phyloP scores from a whole-genome alignment of 2,329 filamentous ascomycete genomes.

The Aspergillus quadrilineatus region DNA sequence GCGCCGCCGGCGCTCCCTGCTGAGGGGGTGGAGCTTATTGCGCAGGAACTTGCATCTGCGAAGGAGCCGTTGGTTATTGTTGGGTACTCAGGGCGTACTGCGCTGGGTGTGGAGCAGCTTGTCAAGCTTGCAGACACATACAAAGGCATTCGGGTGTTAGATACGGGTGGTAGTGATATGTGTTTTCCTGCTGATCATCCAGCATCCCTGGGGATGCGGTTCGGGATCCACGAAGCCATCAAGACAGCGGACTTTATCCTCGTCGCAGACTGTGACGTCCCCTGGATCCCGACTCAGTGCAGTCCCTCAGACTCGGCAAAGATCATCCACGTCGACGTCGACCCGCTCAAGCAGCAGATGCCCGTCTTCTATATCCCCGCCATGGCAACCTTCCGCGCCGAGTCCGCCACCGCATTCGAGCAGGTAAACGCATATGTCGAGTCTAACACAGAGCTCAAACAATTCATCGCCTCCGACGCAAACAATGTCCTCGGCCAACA shows the following conservation, averaged over 20 bases:
- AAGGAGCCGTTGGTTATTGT: slow-evolving; percentile 51
- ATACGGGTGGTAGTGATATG: slow-evolving; percentile 55
- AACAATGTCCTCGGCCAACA: slow-evolving; percentile 52
- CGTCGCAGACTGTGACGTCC: slow-evolving; percentile 85
- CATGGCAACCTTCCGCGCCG: slow-evolving; percentile 64
- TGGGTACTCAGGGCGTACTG: slow-evolving; percentile 51
- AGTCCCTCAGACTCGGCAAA: slow-evolving; percentile 56
- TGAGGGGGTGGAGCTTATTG: slow-evolving; percentile 46
- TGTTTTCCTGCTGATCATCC: slow-evolving; percentile 50
- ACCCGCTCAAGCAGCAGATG: slow-evolving; percentile 71
- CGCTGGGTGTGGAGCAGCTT: slow-evolving; percentile 44
- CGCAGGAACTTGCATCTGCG: slow-evolving; percentile 46
- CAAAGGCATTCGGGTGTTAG: slow-evolving; percentile 51
- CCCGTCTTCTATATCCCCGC: slow-evolving; percentile 70
- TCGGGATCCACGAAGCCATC: slow-evolving; percentile 71
- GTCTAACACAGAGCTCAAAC: slow-evolving; percentile 43
- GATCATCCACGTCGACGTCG: slow-evolving; percentile 65
- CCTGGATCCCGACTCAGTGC: slow-evolving; percentile 83
- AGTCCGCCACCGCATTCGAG: slow-evolving; percentile 62
- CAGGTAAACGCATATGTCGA: slow-evolving; percentile 67
- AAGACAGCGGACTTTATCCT: slow-evolving; percentile 78
- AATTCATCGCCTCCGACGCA: slow-evolving; percentile 43
- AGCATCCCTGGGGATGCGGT: slow-evolving; percentile 68
- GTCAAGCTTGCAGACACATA: slow-evolving; percentile 50
- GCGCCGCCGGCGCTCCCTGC: slow-evolving; percentile 62